A percentile compares a stretch with the other conserved stretches of the same genome.
phyloP scores from a whole-genome alignment of 2,329 filamentous ascomycete species.

The Cryphonectria nitschkei region DNA sequence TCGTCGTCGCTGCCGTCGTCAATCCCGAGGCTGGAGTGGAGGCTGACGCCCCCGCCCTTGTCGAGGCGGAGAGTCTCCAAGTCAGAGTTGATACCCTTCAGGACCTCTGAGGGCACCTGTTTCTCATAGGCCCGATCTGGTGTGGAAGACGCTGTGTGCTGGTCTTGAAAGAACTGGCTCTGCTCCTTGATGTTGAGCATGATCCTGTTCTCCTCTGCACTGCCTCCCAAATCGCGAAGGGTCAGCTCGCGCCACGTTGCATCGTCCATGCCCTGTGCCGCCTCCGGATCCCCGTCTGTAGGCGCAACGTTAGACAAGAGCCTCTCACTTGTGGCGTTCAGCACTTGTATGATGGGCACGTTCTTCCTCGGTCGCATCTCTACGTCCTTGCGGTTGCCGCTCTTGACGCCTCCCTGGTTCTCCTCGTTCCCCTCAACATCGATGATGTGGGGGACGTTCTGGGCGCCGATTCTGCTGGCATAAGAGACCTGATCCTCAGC shows the following conservation, averaged over 20 bases:
- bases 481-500: slow-evolving; percentile 64
- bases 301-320: slow-evolving; percentile 87
- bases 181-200: slow-evolving; percentile 88
- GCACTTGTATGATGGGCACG: slow-evolving; percentile 83
- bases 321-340: slow-evolving; percentile 92
- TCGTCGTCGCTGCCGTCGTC: slow-evolving; percentile 72
- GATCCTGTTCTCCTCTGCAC: slow-evolving; percentile 75
- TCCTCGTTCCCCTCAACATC: slow-evolving; percentile 94
- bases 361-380: slow-evolving; percentile 86
- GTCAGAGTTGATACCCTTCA: slow-evolving; percentile 66
- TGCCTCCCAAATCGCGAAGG: slow-evolving; percentile 78
- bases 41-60: slow-evolving; percentile 56
- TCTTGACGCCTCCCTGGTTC: slow-evolving; percentile 81
- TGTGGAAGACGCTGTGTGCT: slow-evolving; percentile 51
- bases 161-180: slow-evolving; percentile 75
- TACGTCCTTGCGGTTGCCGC: slow-evolving; percentile 83
- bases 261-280: slow-evolving; percentile 70
- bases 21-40: slow-evolving; percentile 68
- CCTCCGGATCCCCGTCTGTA: slow-evolving; percentile 70
- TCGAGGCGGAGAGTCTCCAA: slow-evolving; percentile 57
- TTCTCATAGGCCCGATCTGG: slow-evolving; percentile 62
- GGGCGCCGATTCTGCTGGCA: slow-evolving; percentile 58
- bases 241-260: slow-evolving; percentile 74
- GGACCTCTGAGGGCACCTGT: slow-evolving; percentile 70
- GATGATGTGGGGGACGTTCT: slow-evolving; percentile 84